Evolutionary conservation across 2,329 filamentous ascomycete species (phyloP).

Genomic region (Calonectria hawksworthii): DNA sequence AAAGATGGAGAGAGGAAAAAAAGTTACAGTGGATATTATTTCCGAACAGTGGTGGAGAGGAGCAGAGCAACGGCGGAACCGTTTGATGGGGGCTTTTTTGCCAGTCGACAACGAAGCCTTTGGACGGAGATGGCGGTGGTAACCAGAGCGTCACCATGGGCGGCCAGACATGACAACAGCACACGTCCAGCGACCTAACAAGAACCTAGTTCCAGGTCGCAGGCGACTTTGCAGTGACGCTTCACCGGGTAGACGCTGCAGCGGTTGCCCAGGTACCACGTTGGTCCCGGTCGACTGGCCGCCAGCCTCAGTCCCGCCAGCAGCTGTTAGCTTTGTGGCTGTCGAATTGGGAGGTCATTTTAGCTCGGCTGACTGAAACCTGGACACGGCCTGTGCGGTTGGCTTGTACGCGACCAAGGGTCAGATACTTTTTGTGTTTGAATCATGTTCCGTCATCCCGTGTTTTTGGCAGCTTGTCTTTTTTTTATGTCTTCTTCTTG

Average conservation of each 20-base stretch:
- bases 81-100: not conserved
- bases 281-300: not conserved
- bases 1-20: not conserved
- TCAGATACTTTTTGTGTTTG: not conserved
- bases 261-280: slow-evolving; percentile 14
- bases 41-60: slow-evolving; percentile 1
- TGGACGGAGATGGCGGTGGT: not conserved
- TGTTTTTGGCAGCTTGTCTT: not conserved
- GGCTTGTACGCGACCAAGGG: not conserved
- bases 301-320: slow-evolving; percentile 10
- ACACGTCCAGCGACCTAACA: not conserved
- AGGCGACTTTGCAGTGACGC: not conserved
- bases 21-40: not conserved
- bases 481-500: not conserved
- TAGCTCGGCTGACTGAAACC: slow-evolving; percentile 3
- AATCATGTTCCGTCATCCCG: slow-evolving; percentile 2
- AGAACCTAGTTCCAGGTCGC: not conserved
- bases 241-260: not conserved
- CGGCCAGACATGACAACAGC: not conserved
- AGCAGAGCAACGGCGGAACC: not conserved
- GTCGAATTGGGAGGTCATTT: slow-evolving; percentile 1
- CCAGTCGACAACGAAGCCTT: not conserved
- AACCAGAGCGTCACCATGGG: not conserved
- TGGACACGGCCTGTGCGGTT: not conserved
- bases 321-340: not conserved